Base-by-base conservation (phyloP, 352 stramenopile genomes). In the Phytophthora niederhauseri region DNA sequence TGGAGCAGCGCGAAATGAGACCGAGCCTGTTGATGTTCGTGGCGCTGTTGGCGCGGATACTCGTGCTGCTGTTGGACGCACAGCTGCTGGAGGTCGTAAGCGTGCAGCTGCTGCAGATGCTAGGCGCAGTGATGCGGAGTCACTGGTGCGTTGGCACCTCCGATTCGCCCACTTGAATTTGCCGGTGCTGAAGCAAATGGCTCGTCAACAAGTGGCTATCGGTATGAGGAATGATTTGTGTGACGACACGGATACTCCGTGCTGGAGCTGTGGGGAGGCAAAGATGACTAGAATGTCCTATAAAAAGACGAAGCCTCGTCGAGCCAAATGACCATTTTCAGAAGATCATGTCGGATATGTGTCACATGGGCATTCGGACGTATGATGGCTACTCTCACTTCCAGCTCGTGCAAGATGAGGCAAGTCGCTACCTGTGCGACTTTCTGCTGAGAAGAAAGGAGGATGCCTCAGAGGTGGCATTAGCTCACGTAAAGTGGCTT, bases 291-390 rank as follows among this genome's bases (percentile, higher is more conserved):
- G 64, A 8, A 71, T 71, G 56, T 70, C 34, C 6, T 70, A 61
- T 34, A 65, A 70, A 20, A 65, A 36, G 3, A 17, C 38, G 5
- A 26, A 34, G 7, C 57, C 56, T 38, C 30, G 20, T 7, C 49
- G 64, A 34, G 26, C 56, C 24, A 36, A 7, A 3, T 31, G n/a
- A 19, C 64, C 56, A 24, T 65, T 55, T 55, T 12, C 64, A 65
- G 11, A 65, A 65, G 20, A 19, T 66, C 14, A 66, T 70, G 64
- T 66, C 64, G 3, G 56, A 72, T 14, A 59, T 59, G 57, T 63
- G 52, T 8, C 66, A 63, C 9, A 19, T 72, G 6, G 51, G 36
- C 6, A 38, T 57, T 41, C 9, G 4, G 31, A 45, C 17, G 19
- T 31, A 61, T 52, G 20, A 61, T 49, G 65, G 58, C 1, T 72